phyloP scores from a whole-genome alignment of 169 alveolate species.

The Babesia ovata region DNA sequence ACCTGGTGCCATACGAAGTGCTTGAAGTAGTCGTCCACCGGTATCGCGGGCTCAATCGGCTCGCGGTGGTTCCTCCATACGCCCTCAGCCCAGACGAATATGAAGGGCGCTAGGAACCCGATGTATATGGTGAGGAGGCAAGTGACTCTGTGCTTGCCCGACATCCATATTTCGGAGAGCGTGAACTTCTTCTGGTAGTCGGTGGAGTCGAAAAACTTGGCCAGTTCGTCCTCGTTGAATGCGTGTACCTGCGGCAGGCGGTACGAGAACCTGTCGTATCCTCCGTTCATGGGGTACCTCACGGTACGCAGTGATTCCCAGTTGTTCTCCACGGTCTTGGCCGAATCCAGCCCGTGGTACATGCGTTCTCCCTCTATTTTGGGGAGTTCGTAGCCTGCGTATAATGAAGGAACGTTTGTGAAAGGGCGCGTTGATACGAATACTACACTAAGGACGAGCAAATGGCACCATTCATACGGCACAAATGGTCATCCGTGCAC shows the following conservation, averaged over 20 bases:
- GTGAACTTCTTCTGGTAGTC: slow-evolving; percentile 69
- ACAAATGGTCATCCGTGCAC: too few relatives aligned
- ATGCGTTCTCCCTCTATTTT: slow-evolving; percentile 64
- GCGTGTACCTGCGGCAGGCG: slow-evolving; percentile 78
- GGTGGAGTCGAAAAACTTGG: slow-evolving; percentile 66
- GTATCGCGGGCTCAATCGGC: slow-evolving; percentile 77
- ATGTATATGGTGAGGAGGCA: slow-evolving; percentile 50
- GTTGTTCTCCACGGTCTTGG: slow-evolving; percentile 70
- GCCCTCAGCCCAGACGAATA: slow-evolving; percentile 62
- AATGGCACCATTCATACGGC: too few relatives aligned
- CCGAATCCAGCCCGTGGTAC: slow-evolving; percentile 76
- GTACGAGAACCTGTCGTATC: slow-evolving; percentile 73
- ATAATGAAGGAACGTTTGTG: not conserved
- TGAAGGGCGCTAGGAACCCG: slow-evolving; percentile 53
- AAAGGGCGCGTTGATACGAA: too few relatives aligned
- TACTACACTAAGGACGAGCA: too few relatives aligned
- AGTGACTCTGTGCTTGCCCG: slow-evolving; percentile 67
- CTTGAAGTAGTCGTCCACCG: slow-evolving; percentile 75
- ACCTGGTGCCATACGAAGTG: slow-evolving; percentile 81
- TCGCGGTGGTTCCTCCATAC: slow-evolving; percentile 72
- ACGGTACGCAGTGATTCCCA: slow-evolving; percentile 70
- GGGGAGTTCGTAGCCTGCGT: slow-evolving; percentile 60
- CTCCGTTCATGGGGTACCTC: slow-evolving; percentile 75
- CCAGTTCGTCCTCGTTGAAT: slow-evolving; percentile 78
- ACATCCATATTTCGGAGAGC: slow-evolving; percentile 63